Evolutionary conservation across 345 rosid species (phyloP).

Genomic region (Citrus cavaleriei): DNA sequence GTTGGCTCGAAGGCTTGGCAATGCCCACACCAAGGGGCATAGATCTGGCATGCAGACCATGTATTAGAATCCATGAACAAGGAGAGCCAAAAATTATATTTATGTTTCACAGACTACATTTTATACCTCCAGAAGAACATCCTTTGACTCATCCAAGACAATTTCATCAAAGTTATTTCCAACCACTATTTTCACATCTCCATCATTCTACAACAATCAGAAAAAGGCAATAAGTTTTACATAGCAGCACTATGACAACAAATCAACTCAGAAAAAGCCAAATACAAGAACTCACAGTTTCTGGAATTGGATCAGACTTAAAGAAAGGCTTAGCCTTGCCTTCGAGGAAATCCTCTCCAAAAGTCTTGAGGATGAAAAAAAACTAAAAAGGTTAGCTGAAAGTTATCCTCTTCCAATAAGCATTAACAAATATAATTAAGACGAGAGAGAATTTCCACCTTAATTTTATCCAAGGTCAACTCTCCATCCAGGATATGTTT

Average conservation of each 20-base stretch:
- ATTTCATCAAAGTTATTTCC: slow-evolving; percentile 89
- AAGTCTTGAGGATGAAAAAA: slow-evolving; percentile 45
- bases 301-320: slow-evolving; percentile 94
- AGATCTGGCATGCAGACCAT: slow-evolving; percentile 46
- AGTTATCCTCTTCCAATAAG: not conserved
- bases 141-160: slow-evolving; percentile 92
- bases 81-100: not conserved
- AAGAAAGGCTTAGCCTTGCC: slow-evolving; percentile 88
- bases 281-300: slow-evolving; percentile 48
- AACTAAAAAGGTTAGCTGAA: not conserved
- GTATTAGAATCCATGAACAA: not conserved
- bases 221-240: slow-evolving; percentile 8
- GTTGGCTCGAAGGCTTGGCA: slow-evolving; percentile 95
- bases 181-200: slow-evolving; percentile 93
- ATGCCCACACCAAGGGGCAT: slow-evolving; percentile 99
- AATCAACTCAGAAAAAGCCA: slow-evolving; percentile 3
- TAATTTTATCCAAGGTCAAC: slow-evolving; percentile 58
- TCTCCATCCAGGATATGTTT: slow-evolving; percentile 69
- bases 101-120: not conserved
- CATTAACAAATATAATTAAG: not conserved
- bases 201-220: slow-evolving; percentile 64
- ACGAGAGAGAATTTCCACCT: slow-evolving; percentile 43
- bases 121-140: slow-evolving; percentile 93
- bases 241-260: not conserved
- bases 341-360: slow-evolving; percentile 64